Evolutionary conservation across 2,329 filamentous ascomycete species (phyloP).

Genomic region (Didymella exigua): DNA sequence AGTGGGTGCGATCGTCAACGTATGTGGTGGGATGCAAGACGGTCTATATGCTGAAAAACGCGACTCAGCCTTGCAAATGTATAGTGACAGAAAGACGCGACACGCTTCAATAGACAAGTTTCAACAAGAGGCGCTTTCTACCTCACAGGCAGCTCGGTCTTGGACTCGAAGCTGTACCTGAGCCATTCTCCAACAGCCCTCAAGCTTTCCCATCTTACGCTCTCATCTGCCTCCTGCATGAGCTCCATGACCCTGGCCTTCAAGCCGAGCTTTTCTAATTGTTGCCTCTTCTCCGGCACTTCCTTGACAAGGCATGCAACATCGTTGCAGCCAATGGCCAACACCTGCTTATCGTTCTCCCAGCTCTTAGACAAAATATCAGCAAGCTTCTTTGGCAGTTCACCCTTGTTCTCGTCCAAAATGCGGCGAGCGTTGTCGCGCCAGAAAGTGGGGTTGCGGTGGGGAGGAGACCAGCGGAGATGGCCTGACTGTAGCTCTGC

Average conservation of each 20-base stretch:
- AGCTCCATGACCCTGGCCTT: constrained; percentile 91
- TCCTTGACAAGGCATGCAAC: constrained; percentile 87
- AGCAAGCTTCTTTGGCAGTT: constrained; percentile 78
- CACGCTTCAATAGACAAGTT: constrained; percentile 6
- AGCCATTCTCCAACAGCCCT: constrained; percentile 81
- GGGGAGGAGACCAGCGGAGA: constrained; percentile 89
- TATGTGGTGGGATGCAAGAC: constrained; percentile 9
- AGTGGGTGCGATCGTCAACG: not conserved
- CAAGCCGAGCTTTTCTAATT: constrained; percentile 81
- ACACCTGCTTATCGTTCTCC: constrained; percentile 83
- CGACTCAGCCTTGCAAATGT: constrained; percentile 13
- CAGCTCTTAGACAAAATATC: constrained; percentile 82
- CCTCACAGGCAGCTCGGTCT: constrained; percentile 40
- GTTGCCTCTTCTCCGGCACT: constrained; percentile 79
- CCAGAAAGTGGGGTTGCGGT: constrained; percentile 88
- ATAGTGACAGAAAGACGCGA: constrained; percentile 11
- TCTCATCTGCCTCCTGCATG: constrained; percentile 88
- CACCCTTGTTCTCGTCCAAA: constrained; percentile 79
- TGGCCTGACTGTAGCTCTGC: constrained; percentile 86
- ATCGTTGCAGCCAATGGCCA: constrained; percentile 93
- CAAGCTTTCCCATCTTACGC: constrained; percentile 90
- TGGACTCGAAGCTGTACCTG: constrained; percentile 62
- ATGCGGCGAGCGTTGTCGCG: constrained; percentile 88
- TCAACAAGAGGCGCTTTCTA: constrained; percentile 15
- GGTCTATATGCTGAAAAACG: constrained; percentile 8